phyloP scores from a whole-genome alignment of 148 eudicot species.

The Amaranthus palmeri region DNA sequence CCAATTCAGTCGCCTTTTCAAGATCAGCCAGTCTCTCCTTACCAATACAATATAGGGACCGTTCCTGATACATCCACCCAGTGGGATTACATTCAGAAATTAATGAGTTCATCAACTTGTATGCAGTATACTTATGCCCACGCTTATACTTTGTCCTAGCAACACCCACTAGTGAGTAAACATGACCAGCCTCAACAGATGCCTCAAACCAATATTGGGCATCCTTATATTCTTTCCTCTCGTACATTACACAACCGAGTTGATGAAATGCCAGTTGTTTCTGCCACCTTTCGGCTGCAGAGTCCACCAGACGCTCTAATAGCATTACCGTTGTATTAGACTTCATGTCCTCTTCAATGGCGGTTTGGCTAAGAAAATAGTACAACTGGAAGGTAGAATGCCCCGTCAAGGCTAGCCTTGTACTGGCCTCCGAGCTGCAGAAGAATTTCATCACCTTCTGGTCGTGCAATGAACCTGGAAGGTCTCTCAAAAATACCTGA shows the following conservation, averaged over 20 bases:
- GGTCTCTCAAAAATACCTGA: conserved; percentile 67
- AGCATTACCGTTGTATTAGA: conserved; percentile 51
- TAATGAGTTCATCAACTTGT: conserved; percentile 53
- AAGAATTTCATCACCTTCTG: conserved; percentile 49
- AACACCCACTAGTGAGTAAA: conserved; percentile 72
- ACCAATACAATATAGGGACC: conserved; percentile 66
- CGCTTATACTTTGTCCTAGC: conserved; percentile 73
- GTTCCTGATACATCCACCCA: conserved; percentile 98
- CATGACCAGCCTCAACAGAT: conserved; percentile 64
- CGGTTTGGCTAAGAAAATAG: conserved; percentile 68
- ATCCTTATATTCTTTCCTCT: conserved; percentile 64
- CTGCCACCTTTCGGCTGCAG: conserved; percentile 63
- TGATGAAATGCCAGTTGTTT: conserved; percentile 75
- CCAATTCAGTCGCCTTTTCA: conserved; percentile 56
- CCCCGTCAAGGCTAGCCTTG: conserved; percentile 46
- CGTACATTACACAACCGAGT: conserved; percentile 71
- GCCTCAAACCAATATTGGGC: conserved; percentile 70
- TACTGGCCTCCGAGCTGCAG: conserved; percentile 51
- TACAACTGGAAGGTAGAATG: conserved; percentile 71
- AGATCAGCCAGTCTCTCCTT: conserved; percentile 61
- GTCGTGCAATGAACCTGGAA: conserved; percentile 54
- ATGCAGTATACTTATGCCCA: conserved; percentile 71
- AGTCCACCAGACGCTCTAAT: conserved; percentile 62
- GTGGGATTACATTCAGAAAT: conserved; percentile 47
- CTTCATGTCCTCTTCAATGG: conserved; percentile 59